phyloP scores from a whole-genome alignment of 2,329 filamentous ascomycete species.

The Kalaharituber pfeilii region DNA sequence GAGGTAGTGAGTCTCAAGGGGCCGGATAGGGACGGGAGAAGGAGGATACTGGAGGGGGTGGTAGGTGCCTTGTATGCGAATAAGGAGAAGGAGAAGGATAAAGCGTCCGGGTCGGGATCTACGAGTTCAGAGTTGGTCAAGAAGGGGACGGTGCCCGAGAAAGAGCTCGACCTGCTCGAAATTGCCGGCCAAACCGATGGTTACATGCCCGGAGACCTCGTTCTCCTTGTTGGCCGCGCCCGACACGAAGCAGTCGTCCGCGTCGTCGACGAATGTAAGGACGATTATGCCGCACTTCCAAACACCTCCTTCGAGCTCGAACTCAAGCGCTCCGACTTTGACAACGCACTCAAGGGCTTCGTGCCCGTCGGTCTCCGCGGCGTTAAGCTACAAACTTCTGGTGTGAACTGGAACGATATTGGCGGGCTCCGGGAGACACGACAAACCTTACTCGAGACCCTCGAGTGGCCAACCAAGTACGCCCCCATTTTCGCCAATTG shows the following conservation, averaged over 20 bases:
- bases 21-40: conserved; percentile 75
- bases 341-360: conserved; percentile 71
- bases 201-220: conserved; percentile 91
- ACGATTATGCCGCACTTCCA: conserved; percentile 27
- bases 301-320: conserved; percentile 35
- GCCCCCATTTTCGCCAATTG: conserved; percentile 95
- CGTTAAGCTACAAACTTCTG: conserved; percentile 81
- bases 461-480: conserved; percentile 95
- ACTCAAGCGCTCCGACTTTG: conserved; percentile 60
- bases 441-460: conserved; percentile 78
- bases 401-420: conserved; percentile 58
- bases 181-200: conserved; percentile 88
- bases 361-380: conserved; percentile 89
- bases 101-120: conserved; percentile 24
- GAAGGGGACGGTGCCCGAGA: conserved; percentile 41
- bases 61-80: conserved; percentile 28
- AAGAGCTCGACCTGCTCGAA: conserved; percentile 74
- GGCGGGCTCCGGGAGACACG: conserved; percentile 75
- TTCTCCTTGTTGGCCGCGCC: conserved; percentile 68
- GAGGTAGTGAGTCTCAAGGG: conserved; percentile 83
- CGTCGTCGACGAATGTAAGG: conserved; percentile 39
- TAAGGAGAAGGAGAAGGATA: conserved; percentile 26
- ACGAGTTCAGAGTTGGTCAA: neutral
- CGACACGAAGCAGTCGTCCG: conserved; percentile 86
- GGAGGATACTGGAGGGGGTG: conserved; percentile 67